A percentile compares a stretch with the other conserved stretches of the same genome.
These are phyloP conservation scores for Colletotrichum magnum DNA, from an alignment of 2,329 filamentous ascomycete genomes.

Conservation along the genomic window DNA sequence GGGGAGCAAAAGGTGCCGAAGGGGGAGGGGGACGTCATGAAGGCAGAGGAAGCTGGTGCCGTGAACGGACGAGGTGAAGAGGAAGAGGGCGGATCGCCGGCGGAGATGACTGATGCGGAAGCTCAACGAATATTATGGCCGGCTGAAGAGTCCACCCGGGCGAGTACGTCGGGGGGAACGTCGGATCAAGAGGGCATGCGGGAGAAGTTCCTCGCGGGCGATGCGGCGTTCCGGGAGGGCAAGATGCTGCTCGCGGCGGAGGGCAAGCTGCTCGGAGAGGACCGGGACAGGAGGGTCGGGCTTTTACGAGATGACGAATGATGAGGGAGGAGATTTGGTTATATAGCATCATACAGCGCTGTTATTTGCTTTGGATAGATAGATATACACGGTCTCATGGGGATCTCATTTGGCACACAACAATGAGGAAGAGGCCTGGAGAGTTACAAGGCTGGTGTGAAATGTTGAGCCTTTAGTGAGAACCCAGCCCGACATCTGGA, in stretches of 20 bases:
- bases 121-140: conserved; percentile 27
- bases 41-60: conserved; percentile 42
- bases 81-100: background rate
- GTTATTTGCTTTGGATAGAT: background rate
- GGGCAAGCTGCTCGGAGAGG: conserved; percentile 53
- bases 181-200: conserved; percentile 36
- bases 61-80: background rate
- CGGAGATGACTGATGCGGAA: conserved; percentile 20
- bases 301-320: conserved; percentile 7
- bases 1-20: conserved; percentile 48
- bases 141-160: too few relatives aligned
- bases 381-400: too few relatives aligned
- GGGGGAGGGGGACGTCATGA: conserved; percentile 49
- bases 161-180: conserved; percentile 3
- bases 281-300: conserved; percentile 45
- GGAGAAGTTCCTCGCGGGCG: conserved; percentile 58
- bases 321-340: background rate
- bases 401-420: too few relatives aligned
- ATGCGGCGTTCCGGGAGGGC: conserved; percentile 55
- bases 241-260: conserved; percentile 54
- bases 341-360: background rate
- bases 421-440: too few relatives aligned
- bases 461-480: too few relatives aligned
- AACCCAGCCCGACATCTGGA: too few relatives aligned
- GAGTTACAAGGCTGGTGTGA: too few relatives aligned